Evolutionary conservation across 257 asterid genomes (phyloP), one percentile per base, ranked within the genome.

Genomic region (Nicotiana knightiana): DNA sequence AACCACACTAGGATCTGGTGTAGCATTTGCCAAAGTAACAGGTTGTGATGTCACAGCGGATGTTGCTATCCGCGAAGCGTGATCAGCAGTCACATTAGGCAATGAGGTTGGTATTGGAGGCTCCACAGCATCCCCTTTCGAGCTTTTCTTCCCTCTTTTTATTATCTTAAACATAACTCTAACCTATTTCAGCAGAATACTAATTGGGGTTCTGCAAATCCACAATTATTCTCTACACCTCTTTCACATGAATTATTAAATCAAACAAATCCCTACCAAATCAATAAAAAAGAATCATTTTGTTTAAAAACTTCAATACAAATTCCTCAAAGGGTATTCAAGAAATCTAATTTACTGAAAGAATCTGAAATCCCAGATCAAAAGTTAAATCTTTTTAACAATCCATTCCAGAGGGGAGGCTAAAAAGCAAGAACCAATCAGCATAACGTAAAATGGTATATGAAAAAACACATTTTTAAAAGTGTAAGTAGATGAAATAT

Each of bases 111-210:
- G 90, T 28, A 87, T 55, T 6, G 94, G 92, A 53, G 92, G 88
- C 86, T 89, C 95, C 46, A 90, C 83, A 21, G 84, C 81, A 54
- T 91, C 95, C 35, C 91, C 88, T 85, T 89, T 91, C 8, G 89
- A 87, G 87, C 83, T 84, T 46, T 87, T 86, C 43, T 88, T 90
- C 88, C 96, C 93, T 81, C 93, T 86, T 87, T 90, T 92, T 87
- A 92, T 92, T 28, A 90, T 90, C 67, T 89, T 90, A 65, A 91
- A 90, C 95, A 91, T 91, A 51, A 55, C 51, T 78, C 46, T 75
- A 39, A 68, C 28, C 79, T 51, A 54, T 66, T 26, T 66, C 73
- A 65, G 2, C 5, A 12, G 32, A 81, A n/a, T 6, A n/a, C n/a
- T 7, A 67, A 81, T 32, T 16, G 35, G 53, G 9, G 79, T 48